phyloP scores from a whole-genome alignment of 768 basidiomycete genomes.

The Boletellus ananas region DNA sequence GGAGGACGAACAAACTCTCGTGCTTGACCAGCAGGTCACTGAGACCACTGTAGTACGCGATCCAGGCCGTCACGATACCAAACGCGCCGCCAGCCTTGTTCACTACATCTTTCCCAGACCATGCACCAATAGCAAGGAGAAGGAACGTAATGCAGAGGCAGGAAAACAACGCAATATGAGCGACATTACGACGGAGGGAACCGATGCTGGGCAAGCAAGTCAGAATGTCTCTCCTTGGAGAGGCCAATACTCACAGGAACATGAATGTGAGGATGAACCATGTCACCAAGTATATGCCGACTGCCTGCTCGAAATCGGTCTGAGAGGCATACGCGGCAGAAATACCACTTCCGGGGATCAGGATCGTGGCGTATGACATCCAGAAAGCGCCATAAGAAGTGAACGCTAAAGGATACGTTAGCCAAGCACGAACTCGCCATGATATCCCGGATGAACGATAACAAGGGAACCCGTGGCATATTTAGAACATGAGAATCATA shows the following conservation, averaged over 20 bases:
- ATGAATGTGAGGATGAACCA: constrained; percentile 75
- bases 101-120: constrained; percentile 20
- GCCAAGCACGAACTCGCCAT: background rate
- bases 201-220: constrained; percentile 36
- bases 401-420: constrained; percentile 50
- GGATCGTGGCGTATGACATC: constrained; percentile 75
- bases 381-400: constrained; percentile 84
- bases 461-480: background rate
- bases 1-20: constrained; percentile 40
- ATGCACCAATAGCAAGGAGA: constrained; percentile 41
- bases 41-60: constrained; percentile 46
- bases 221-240: background rate
- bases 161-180: constrained; percentile 47
- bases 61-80: constrained; percentile 43
- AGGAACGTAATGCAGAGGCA: constrained; percentile 54
- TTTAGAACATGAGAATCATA: background rate
- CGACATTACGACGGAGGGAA: constrained; percentile 47
- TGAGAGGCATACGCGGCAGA: constrained; percentile 42
- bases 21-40: constrained; percentile 38
- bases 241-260: constrained; percentile 47
- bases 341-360: constrained; percentile 69
- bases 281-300: constrained; percentile 70
- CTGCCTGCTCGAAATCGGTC: constrained; percentile 47
- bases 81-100: constrained; percentile 42
- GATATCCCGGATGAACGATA: background rate